These are phyloP conservation scores for Pittosporum tobira DNA, from an alignment of 129 eudicot genomes.

Conservation along the genomic window DNA sequence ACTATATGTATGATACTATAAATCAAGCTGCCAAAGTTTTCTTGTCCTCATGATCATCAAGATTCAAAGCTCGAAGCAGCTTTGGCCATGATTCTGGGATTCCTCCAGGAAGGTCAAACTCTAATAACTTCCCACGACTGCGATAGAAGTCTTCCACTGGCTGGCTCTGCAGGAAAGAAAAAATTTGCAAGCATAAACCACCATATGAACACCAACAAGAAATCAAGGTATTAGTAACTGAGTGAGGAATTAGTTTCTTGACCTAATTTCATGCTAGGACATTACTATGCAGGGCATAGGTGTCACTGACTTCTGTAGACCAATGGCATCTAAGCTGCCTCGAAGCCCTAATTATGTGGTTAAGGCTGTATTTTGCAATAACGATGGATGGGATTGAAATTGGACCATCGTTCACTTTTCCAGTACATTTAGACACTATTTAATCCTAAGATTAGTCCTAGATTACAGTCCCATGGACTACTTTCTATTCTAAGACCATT, in stretches of 20 bases:
- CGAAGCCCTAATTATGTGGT: not conserved
- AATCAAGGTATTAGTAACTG: not conserved
- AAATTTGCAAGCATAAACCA: not conserved
- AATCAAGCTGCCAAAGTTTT: constrained; percentile 64
- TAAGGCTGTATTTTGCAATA: not conserved
- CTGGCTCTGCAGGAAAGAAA: constrained; percentile 39
- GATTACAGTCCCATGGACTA: too few species aligned
- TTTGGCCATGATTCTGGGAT: constrained; percentile 84
- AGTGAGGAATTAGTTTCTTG: not conserved
- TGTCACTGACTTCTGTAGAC: not conserved
- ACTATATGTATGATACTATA: not conserved
- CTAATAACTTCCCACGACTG: constrained; percentile 56
- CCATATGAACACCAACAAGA: not conserved
- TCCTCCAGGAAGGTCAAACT: constrained; percentile 92
- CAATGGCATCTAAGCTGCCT: not conserved
- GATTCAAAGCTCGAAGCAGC: constrained; percentile 60
- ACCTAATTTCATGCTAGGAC: not conserved
- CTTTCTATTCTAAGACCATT: too few species aligned
- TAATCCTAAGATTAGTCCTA: too few species aligned
- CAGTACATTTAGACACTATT: not conserved
- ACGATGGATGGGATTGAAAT: not conserved
- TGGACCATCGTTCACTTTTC: too few species aligned
- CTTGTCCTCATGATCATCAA: constrained; percentile 47
- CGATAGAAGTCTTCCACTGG: constrained; percentile 81
- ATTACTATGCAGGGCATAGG: not conserved